These are phyloP conservation scores for Verbascum thapsus DNA, from an alignment of 257 asterid genomes.

Conservation along the genomic window DNA sequence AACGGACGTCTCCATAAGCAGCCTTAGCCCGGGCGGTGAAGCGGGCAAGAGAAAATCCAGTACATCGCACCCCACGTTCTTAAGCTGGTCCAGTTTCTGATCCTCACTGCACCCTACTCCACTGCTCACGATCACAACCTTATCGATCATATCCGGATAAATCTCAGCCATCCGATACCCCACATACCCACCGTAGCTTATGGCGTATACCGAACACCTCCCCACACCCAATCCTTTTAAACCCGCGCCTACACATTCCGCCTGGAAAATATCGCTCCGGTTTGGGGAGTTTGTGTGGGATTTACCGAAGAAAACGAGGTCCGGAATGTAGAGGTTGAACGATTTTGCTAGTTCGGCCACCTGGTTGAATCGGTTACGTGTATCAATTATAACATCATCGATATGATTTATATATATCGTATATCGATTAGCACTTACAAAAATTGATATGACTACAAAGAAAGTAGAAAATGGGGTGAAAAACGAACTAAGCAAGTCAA, in stretches of 20 bases:
- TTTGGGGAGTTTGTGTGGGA: conserved; percentile 45
- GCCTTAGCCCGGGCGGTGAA: conserved; percentile 48
- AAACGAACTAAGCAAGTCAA: no score
- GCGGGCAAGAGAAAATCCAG: conserved; percentile 56
- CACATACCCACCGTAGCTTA: conserved; percentile 72
- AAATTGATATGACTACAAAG: no score
- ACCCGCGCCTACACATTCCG: conserved; percentile 56
- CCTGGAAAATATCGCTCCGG: conserved; percentile 58
- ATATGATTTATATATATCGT: no score
- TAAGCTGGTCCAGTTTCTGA: conserved; percentile 47
- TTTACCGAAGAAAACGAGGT: conserved; percentile 66
- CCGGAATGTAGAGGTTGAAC: conserved; percentile 68
- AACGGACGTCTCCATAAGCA: conserved; percentile 47
- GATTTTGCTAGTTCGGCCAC: conserved; percentile 36
- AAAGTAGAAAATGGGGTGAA: no score
- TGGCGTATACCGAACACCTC: conserved; percentile 53
- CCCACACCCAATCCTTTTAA: conserved; percentile 56
- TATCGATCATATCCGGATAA: conserved; percentile 56
- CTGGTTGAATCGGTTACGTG: no score
- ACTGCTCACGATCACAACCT: conserved; percentile 67
- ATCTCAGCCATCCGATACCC: conserved; percentile 62
- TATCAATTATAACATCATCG: no score
- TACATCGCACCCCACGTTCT: conserved; percentile 42
- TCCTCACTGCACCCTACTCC: conserved; percentile 57
- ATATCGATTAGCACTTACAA: no score